Evolutionary conservation across 2,329 filamentous ascomycete species (phyloP), one percentile per base, ranked within the genome.

Genomic region (Cladosporium colombiae): DNA sequence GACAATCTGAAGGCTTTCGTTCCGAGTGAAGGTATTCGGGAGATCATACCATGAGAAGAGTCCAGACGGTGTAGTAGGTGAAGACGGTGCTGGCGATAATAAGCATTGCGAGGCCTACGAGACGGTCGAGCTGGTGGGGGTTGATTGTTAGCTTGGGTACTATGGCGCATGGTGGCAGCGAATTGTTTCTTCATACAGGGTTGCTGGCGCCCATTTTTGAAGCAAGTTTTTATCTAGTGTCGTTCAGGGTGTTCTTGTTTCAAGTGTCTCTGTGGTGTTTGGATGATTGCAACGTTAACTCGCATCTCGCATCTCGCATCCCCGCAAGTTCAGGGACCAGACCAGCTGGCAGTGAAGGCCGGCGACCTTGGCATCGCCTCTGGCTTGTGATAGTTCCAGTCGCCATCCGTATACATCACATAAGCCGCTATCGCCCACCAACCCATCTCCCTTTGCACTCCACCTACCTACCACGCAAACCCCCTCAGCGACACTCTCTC

Each of bases 51-150:
- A 99, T 98, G 71, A 98, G 86, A 70, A 99, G 86, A 31, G 95
- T 97, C 95, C 95, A 99, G 80, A 97, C 87, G 70, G 92, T 95
- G 84, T 99, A 99, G 87, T 99, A 99, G 74, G 90, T 83, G 79
- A 91, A 92, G 78, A 91, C 86, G 74, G 85, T 84, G 70, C 89
- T 88, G 74, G 89, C 89, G 83, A 85, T 84, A 79, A 91, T 83
- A 78, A 92, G 88, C 89, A 91, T 91, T 79, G 85, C 87, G 80
- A 90, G 85, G 81, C 89, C 89, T 72, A 90, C 85, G 72, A 91
- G 86, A 88, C 92, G 93, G 86, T 96, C 95, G 82, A 97, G 91
- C 95, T 99, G 79, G 21, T 21, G 37, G 53, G 49, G 31, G 35
- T 50, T 40, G 6, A 11, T 21, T 33, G 53, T 65, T 65, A 59